Percentiles rank a stretch among this genome's conserved stretches.
Evolutionary conservation across 208 protist genomes (phyloP).

Genomic region (Crithidia acanthocephali): DNA sequence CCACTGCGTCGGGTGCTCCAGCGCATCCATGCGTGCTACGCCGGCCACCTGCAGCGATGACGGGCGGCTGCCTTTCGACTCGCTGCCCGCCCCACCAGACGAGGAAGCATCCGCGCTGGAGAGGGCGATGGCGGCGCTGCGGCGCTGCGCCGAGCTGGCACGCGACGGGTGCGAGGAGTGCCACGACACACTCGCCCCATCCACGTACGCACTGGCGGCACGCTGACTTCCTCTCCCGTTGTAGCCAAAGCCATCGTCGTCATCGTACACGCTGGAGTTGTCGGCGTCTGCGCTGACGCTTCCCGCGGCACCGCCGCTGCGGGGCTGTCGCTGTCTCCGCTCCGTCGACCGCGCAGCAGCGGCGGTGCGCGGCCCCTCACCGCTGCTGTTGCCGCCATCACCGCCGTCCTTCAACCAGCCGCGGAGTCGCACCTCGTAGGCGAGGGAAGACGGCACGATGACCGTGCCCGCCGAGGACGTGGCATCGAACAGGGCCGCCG

Average conservation of each 20-base stretch:
- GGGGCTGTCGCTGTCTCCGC: not conserved
- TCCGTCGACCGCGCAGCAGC: not conserved
- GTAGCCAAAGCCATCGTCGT: not conserved
- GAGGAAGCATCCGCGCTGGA: not conserved
- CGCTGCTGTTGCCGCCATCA: not conserved
- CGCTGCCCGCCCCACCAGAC: not conserved
- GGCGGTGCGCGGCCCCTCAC: not conserved
- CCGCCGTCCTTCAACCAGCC: not conserved
- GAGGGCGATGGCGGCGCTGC: not conserved
- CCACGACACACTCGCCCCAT: slow-evolving; percentile 3
- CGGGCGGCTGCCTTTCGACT: not conserved
- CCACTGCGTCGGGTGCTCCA: not conserved
- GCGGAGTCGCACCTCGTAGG: slow-evolving; percentile 15
- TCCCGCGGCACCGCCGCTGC: not conserved
- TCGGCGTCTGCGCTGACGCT: not conserved
- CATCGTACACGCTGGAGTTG: not conserved
- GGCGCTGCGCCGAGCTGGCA: not conserved
- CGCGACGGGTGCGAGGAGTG: slow-evolving; percentile 14
- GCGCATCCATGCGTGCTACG: not conserved
- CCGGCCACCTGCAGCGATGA: not conserved
- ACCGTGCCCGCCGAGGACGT: not conserved
- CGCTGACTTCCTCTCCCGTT: not conserved
- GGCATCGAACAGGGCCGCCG: not conserved
- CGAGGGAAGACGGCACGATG: slow-evolving; percentile 12
- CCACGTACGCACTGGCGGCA: not conserved